A percentile compares a stretch with the other conserved stretches of the same genome.
These are phyloP conservation scores for Tuber indicum DNA, from an alignment of 495 filamentous ascomycete genomes.

Conservation along the genomic window DNA sequence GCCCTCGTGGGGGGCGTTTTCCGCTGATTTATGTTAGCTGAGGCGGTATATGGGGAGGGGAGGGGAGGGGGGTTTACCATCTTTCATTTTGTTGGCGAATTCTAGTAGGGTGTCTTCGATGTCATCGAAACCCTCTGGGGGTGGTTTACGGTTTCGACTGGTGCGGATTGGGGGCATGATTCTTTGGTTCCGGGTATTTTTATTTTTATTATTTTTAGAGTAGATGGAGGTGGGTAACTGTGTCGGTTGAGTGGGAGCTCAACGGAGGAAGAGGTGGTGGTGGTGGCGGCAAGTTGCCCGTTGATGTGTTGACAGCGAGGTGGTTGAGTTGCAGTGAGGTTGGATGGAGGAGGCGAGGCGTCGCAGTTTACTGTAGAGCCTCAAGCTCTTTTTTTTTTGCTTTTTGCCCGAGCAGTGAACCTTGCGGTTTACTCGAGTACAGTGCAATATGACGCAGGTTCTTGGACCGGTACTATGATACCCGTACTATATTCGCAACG, in stretches of 20 bases:
- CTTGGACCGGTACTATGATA: not conserved
- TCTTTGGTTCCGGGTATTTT: slow-evolving; percentile 13
- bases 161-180: slow-evolving; percentile 79
- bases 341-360: not conserved
- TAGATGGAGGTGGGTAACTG: not conserved
- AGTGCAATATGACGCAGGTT: not conserved
- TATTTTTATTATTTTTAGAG: not conserved
- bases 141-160: slow-evolving; percentile 71
- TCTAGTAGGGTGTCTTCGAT: slow-evolving; percentile 94
- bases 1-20: slow-evolving; percentile 57
- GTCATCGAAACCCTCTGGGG: slow-evolving; percentile 91
- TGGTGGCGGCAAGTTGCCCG: not conserved
- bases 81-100: slow-evolving; percentile 98
- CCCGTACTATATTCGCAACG: not conserved
- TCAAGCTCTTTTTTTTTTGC: not conserved
- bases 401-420: not conserved
- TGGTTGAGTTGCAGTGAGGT: not conserved
- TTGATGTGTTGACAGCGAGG: not conserved
- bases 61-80: slow-evolving; percentile 70
- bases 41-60: not conserved
- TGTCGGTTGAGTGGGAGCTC: not conserved
- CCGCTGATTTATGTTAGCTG: slow-evolving; percentile 19
- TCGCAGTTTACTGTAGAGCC: not conserved
- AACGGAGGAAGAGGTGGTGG: not conserved
- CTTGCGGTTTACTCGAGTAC: not conserved